Percentiles rank a stretch among this genome's conserved stretches.
Evolutionary conservation across 139 green algal genomes (phyloP).

Genomic region (Raphidocelis subcapitata): DNA sequence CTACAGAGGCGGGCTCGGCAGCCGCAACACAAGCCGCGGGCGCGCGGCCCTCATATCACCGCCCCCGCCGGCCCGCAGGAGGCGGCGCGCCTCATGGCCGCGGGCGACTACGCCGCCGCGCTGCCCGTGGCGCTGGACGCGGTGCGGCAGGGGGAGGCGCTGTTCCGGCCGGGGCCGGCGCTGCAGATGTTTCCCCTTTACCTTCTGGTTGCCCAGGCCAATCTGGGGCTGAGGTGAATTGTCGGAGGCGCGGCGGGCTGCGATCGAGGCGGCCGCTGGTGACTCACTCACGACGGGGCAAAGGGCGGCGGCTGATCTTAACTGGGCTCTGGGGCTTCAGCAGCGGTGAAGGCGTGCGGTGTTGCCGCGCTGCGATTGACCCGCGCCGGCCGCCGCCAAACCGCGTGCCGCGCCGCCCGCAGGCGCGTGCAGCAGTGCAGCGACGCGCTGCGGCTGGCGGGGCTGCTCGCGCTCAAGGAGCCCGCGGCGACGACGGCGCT

Average conservation of each 20-base stretch:
- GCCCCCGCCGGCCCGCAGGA: slow-evolving; percentile 49
- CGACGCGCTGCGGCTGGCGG: slow-evolving; percentile 75
- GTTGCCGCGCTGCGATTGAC: no score
- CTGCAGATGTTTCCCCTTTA: slow-evolving; percentile 84
- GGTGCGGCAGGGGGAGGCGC: slow-evolving; percentile 70
- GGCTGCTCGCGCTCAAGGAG: slow-evolving; percentile 76
- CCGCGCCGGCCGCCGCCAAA: neutral
- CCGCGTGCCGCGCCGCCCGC: no score
- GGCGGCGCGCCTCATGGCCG: slow-evolving; percentile 72
- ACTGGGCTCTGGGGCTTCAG: no score
- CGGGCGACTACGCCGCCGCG: slow-evolving; percentile 72
- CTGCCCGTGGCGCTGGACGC: slow-evolving; percentile 77
- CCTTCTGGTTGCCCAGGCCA: slow-evolving; percentile 73
- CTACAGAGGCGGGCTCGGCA: no score
- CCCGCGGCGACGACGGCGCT: slow-evolving; percentile 64
- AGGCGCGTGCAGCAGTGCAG: slow-evolving; percentile 57
- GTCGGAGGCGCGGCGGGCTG: no score
- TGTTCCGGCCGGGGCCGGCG: slow-evolving; percentile 74
- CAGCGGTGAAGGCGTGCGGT: no score
- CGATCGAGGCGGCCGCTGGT: no score
- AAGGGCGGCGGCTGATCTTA: no score
- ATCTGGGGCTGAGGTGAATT: slow-evolving; percentile 71
- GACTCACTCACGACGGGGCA: no score
- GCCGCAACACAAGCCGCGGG: neutral
- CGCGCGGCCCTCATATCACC: neutral